Conservation (phyloP, 2,329 filamentous ascomycete genomes). For the Tricladium varicosporioides region DNA sequence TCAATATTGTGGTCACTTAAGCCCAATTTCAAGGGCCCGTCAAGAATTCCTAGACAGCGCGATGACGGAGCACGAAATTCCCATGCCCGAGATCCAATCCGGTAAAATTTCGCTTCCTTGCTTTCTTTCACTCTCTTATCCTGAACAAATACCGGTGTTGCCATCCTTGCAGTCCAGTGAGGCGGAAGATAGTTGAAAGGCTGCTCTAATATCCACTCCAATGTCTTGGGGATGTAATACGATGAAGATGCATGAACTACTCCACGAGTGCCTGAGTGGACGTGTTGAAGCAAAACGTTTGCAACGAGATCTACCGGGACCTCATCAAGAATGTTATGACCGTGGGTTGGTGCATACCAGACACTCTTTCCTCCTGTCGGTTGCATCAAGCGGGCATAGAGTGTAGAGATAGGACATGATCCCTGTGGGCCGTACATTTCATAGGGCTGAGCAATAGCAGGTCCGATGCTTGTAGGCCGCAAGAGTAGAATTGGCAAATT, state of each 20-base stretch:
- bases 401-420: constrained; percentile 7
- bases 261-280: constrained; percentile 3
- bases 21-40: not conserved
- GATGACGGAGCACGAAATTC: not conserved
- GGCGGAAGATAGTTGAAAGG: not conserved
- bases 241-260: constrained; percentile 9
- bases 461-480: constrained; percentile 6
- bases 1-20: not conserved
- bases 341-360: not conserved
- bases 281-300: constrained; percentile 11
- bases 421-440: constrained; percentile 4
- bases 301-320: constrained; percentile 9
- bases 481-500: constrained; percentile 9
- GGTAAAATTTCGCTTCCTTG: not conserved
- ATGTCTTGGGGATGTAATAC: constrained; percentile 8
- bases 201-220: not conserved
- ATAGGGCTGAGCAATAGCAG: constrained; percentile 9
- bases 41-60: not conserved
- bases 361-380: constrained; percentile 7
- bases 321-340: constrained; percentile 10
- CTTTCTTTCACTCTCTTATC: not conserved
- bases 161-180: not conserved
- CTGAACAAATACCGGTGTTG: not conserved
- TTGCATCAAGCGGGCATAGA: constrained; percentile 6
- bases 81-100: not conserved